Evolutionary conservation across 768 basidiomycete species (phyloP).

Genomic region (Auriscalpium orientale): DNA sequence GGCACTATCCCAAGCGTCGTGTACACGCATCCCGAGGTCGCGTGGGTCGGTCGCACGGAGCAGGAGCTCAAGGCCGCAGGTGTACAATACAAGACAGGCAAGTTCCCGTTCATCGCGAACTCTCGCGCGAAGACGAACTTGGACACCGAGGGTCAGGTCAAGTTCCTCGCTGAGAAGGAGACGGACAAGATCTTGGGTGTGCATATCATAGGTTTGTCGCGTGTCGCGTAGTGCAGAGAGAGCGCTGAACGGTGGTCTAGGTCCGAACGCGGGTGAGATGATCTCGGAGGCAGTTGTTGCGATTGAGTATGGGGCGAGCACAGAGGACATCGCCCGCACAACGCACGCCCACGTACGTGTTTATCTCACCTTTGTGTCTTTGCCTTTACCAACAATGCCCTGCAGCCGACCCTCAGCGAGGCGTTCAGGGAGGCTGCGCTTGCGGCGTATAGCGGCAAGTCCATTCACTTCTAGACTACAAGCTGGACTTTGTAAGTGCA

Average conservation of each 20-base stretch:
- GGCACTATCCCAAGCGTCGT: slow-evolving; percentile 91
- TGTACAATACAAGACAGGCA: slow-evolving; percentile 85
- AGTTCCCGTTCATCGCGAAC: slow-evolving; percentile 95
- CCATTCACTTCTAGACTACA: slow-evolving; percentile 65
- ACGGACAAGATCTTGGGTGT: slow-evolving; percentile 90
- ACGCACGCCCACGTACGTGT: slow-evolving; percentile 82
- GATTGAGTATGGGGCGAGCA: slow-evolving; percentile 90
- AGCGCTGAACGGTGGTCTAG: slow-evolving; percentile 18
- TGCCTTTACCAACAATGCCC: slow-evolving; percentile 9
- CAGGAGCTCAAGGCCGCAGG: slow-evolving; percentile 89
- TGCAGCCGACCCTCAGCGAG: slow-evolving; percentile 75
- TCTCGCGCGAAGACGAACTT: slow-evolving; percentile 95
- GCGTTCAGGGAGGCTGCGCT: slow-evolving; percentile 97
- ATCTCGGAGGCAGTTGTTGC: slow-evolving; percentile 86
- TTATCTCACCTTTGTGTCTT: slow-evolving; percentile 4
- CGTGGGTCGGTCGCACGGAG: slow-evolving; percentile 98
- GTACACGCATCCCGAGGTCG: slow-evolving; percentile 88
- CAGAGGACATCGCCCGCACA: slow-evolving; percentile 90
- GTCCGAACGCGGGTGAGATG: slow-evolving; percentile 96
- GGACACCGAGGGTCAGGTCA: slow-evolving; percentile 91
- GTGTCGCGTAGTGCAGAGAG: background rate
- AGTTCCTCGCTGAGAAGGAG: slow-evolving; percentile 91
- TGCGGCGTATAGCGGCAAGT: slow-evolving; percentile 63
- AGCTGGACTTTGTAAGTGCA: too few species aligned
- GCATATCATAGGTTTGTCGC: slow-evolving; percentile 74